A percentile compares a stretch with the other conserved stretches of the same genome.
These are phyloP conservation scores for Aegilops bicornis DNA, from an alignment of 176 grass and related monocot species.

Conservation along the genomic window DNA sequence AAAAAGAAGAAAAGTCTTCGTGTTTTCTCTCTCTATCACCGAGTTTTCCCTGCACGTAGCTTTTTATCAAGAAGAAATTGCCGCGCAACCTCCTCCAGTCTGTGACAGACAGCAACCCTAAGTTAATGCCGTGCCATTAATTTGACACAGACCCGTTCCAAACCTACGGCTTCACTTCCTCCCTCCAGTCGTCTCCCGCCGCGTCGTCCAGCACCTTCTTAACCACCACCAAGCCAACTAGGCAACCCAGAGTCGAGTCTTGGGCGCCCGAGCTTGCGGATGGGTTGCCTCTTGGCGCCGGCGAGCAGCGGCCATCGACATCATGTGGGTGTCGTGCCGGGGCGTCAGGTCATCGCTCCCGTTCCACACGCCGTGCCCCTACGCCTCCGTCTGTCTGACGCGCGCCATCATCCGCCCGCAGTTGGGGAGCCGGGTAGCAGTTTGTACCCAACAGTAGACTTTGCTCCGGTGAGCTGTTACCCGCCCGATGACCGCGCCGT, in stretches of 20 bases:
- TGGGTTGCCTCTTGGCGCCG: not conserved
- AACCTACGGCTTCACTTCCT: too few relatives aligned
- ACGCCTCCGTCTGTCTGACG: constrained; percentile 40
- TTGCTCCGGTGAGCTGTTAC: constrained; percentile 42
- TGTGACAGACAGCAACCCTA: not conserved
- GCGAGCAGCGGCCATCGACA: constrained; percentile 44
- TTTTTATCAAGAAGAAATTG: constrained; percentile 8
- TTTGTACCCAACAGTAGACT: constrained; percentile 34
- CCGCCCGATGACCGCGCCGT: not conserved
- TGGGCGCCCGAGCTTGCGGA: not conserved
- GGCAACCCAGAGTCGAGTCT: not conserved
- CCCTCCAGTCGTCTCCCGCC: not conserved
- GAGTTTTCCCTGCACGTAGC: not conserved
- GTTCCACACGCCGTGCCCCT: constrained; percentile 62
- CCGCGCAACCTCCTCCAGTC: not conserved
- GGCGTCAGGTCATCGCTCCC: constrained; percentile 47
- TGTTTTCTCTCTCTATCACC: too few relatives aligned
- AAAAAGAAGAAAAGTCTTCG: too few relatives aligned
- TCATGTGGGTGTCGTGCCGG: constrained; percentile 56
- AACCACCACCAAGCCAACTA: not conserved
- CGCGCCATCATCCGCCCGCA: not conserved
- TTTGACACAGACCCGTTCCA: not conserved
- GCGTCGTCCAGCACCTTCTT: constrained; percentile 23
- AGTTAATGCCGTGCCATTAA: not conserved
- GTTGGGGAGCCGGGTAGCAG: not conserved